Base-by-base conservation (phyloP, 139 green algal species). In the Pleodorina starrii region DNA sequence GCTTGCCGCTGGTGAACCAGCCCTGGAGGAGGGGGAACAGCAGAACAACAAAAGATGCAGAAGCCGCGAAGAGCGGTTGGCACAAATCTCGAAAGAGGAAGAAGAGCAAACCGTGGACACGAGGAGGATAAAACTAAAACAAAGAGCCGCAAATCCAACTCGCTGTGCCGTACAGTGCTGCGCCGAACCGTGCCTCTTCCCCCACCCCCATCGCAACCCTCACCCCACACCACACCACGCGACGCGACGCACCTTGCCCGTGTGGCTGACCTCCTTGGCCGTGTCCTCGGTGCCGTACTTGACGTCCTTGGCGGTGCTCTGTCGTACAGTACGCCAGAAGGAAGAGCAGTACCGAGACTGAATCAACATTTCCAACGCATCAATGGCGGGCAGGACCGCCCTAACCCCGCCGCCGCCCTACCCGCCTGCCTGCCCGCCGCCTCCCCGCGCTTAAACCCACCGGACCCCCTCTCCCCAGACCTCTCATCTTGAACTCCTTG, bases 241-340 rank as follows among this genome's bases (percentile, higher is more conserved):
- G 54, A 21, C 54, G 54, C 54, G 5, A 73, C 68, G 36, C 68
- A 88, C 82, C 82, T 88, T 88, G 63, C 12, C 50, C 5, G 63
- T 50, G 46, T 88, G 66, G 43, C 44, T 42, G 16, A 40, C 36
- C 44, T 88, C 82, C 82, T 88, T 88, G 44, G 66, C 66, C 4
- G 82, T 88, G 63, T 88, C 82, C 63, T 78, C 66, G 7, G 66
- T n/a, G 21, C 21, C 43, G 82, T 88, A 79, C 82, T 88, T 88
- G 29, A 79, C 43, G 44, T 88, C 82, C 82, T 88, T 88, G 43
- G 44, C 66, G 66, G 29, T 40, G 63, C 50, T 75, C 80, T 86
- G 80, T 2, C 4, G n/a, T n/a, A n/a, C n/a, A n/a, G 7, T 66
- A 27, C 3, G 54, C 54, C 54, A 12, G 2, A 66, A 66, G 5